These are phyloP conservation scores for Vanrija humicola DNA, from an alignment of 1,284 basidiomycete species.

Conservation along the genomic window DNA sequence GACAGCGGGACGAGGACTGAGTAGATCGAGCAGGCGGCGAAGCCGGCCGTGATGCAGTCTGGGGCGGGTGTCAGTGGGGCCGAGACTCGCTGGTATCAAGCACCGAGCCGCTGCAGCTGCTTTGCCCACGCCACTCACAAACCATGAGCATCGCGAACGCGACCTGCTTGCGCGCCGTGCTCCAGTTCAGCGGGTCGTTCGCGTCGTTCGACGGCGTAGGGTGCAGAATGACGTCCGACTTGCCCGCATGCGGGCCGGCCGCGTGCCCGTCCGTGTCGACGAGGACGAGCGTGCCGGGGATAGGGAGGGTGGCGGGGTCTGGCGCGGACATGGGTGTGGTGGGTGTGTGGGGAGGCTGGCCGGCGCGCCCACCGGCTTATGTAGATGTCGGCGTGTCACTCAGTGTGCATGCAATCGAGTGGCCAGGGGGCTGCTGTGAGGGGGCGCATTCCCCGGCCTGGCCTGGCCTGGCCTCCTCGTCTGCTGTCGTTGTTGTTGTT, in stretches of 20 bases:
- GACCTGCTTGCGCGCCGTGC: slow-evolving; percentile 17
- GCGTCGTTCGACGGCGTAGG: slow-evolving; percentile 20
- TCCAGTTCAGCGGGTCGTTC: slow-evolving; percentile 26
- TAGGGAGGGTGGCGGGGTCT: slow-evolving; percentile 7
- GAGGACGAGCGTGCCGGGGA: slow-evolving; percentile 21
- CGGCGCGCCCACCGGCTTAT: too few relatives aligned
- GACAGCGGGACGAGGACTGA: slow-evolving; percentile 23
- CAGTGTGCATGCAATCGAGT: too few relatives aligned
- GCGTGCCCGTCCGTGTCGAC: slow-evolving; percentile 10
- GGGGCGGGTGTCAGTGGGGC: neutral
- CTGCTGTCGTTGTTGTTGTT: too few relatives aligned
- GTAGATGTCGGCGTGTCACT: too few relatives aligned
- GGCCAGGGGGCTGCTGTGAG: too few relatives aligned
- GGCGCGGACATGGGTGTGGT: neutral
- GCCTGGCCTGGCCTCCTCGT: too few relatives aligned
- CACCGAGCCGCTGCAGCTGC: too few relatives aligned
- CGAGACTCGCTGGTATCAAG: too few relatives aligned
- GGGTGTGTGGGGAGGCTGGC: neutral
- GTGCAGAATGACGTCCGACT: slow-evolving; percentile 17
- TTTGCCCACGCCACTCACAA: slow-evolving; percentile 5
- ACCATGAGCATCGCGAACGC: slow-evolving; percentile 16
- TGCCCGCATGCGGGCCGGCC: neutral
- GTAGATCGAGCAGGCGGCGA: slow-evolving; percentile 15
- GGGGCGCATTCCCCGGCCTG: too few relatives aligned
- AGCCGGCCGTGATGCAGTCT: slow-evolving; percentile 16